Conservation (phyloP, 2,329 filamentous ascomycete genomes). For the Zymoseptoria tritici region DNA sequence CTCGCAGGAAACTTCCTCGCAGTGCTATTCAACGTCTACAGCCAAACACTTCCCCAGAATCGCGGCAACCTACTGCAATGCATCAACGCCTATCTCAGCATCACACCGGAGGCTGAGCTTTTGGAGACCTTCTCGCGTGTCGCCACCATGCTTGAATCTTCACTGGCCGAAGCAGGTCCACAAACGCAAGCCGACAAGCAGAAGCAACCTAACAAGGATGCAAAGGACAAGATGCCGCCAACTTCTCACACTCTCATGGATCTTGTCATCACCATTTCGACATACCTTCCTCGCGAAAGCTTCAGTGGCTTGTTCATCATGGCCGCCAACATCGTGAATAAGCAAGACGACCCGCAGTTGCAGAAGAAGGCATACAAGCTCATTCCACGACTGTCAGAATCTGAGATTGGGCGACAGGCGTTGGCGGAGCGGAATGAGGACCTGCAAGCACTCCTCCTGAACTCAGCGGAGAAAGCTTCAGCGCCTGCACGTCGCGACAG, state of each 20-base stretch:
- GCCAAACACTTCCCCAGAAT: conserved; percentile 86
- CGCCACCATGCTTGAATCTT: conserved; percentile 69
- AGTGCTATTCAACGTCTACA: conserved; percentile 98
- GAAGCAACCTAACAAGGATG: conserved; percentile 42
- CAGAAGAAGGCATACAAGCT: conserved; percentile 99
- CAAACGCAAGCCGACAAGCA: conserved; percentile 58
- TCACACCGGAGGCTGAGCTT: conserved; percentile 57
- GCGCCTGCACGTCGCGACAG: conserved; percentile 81
- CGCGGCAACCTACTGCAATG: conserved; percentile 86
- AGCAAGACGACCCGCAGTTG: conserved; percentile 76
- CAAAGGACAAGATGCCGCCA: conserved; percentile 73
- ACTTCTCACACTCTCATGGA: conserved; percentile 95
- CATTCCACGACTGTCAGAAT: conserved; percentile 81
- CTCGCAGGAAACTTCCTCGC: conserved; percentile 86
- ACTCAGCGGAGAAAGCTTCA: conserved; percentile 75
- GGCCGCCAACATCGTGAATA: conserved; percentile 72
- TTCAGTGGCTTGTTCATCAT: conserved; percentile 82
- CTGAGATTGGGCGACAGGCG: conserved; percentile 67
- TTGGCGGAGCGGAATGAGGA: conserved; percentile 68
- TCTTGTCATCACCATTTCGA: conserved; percentile 88
- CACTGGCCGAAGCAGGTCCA: conserved; percentile 53
- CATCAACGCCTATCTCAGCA: conserved; percentile 89
- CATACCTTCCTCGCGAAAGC: conserved; percentile 81
- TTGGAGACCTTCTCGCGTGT: conserved; percentile 85
- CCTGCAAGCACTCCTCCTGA: conserved; percentile 72